Evolutionary conservation across 441 rosid genomes (phyloP), one percentile per base, ranked within the genome.

Genomic region (Arabidopsis hybrid): DNA sequence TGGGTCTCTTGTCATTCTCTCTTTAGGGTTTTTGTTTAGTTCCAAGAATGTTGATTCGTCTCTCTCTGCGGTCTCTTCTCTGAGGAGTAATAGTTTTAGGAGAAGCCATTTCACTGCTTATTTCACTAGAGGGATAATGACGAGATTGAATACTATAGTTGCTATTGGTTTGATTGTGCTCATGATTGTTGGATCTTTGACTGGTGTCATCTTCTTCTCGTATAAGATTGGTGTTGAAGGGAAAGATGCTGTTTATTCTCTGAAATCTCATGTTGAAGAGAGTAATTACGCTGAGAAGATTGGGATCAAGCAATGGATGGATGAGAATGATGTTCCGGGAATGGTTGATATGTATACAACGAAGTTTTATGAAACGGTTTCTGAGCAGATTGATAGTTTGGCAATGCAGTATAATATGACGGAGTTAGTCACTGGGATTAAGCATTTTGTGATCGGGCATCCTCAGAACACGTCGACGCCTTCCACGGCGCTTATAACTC

Each of bases 201-300:
- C 80, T 52, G 97, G 97, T 70, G 76, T 82, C 40, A 78, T 86
- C 50, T 92, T 95, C 74, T 95, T 90, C 84, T 92, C 98, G 0
- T 95, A 95, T 69, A 93, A 93, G 84, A 87, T 95, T 16, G 99
- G 96, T n/a, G 81, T 92, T 34, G 99, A 95, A 78, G 99, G 98
- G 32, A 95, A 95, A 85, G 89, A 91, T 49, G 95, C 95, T 0
- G 97, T 91, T 58, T 84, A 84, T 57, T 91, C 97, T 4, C 45
- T 92, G 58, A 95, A 95, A 72, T 82, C 92, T 18, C 99, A 92
- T 47, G 95, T 95, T 21, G 92, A 89, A 71, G 81, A 95, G 86
- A 92, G 81, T 61, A 92, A 95, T 80, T 95, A 95, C 71, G 90
- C 98, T 0, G 98, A 93, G 83, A 93, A 80, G 78, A 77, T 93